Conservation (phyloP, 1,284 basidiomycete genomes). For the Calocybe gambosa region DNA sequence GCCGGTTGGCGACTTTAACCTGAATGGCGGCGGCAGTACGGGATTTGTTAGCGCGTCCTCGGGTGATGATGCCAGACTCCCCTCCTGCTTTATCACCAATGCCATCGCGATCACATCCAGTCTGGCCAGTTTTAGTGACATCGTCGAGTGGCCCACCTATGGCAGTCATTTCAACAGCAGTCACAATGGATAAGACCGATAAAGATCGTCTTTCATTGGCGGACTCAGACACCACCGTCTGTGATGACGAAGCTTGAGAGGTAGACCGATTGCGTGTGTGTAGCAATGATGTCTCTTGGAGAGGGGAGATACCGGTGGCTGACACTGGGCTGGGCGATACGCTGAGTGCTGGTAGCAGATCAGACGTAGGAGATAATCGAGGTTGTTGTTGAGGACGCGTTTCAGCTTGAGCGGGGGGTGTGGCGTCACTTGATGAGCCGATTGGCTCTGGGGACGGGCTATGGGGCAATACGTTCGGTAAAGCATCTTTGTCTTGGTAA, state of each 20-base stretch:
- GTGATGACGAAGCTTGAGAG: conserved; percentile 28
- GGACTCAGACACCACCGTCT: conserved; percentile 24
- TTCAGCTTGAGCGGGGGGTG: background rate
- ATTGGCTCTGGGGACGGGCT: background rate
- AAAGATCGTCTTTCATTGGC: conserved; percentile 20
- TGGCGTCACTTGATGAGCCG: background rate
- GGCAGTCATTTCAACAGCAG: conserved; percentile 20
- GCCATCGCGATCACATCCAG: conserved; percentile 16
- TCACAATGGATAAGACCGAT: conserved; percentile 26
- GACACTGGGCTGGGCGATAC: conserved; percentile 10
- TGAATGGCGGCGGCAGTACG: conserved; percentile 6
- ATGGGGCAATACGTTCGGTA: background rate
- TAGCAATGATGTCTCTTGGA: conserved; percentile 10
- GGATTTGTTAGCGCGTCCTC: conserved; percentile 25
- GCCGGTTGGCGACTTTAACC: conserved; percentile 3
- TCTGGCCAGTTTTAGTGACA: conserved; percentile 13
- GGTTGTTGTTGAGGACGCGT: background rate
- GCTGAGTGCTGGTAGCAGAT: conserved; percentile 13
- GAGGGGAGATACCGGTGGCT: conserved; percentile 12
- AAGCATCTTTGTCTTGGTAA: conserved; percentile 2
- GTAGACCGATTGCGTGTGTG: conserved; percentile 31
- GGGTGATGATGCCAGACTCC: conserved; percentile 26
- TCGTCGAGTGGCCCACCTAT: conserved; percentile 13
- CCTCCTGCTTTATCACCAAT: conserved; percentile 12
- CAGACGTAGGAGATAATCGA: conserved; percentile 10